Conservation (phyloP, 2,329 filamentous ascomycete genomes). For the Chrysoporthe puriensis region DNA sequence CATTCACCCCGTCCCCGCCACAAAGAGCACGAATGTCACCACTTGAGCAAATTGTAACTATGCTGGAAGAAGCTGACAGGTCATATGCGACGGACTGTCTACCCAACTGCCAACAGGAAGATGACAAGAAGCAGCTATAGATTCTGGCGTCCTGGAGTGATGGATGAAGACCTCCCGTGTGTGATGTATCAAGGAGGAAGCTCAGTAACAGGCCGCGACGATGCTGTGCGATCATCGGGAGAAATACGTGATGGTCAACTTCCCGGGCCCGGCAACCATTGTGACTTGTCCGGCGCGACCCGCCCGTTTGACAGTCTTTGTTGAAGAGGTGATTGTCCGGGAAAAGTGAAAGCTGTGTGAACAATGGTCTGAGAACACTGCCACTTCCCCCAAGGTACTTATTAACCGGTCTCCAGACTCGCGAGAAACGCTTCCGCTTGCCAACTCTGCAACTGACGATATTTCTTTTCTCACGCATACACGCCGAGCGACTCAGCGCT, state of each 20-base stretch:
- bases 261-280: neutral
- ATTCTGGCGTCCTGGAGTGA: too few relatives aligned
- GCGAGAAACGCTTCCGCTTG: neutral
- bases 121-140: too few relatives aligned
- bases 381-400: neutral
- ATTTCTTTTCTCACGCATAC: neutral
- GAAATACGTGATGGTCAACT: neutral
- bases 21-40: too few relatives aligned
- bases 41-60: too few relatives aligned
- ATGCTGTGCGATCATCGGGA: neutral
- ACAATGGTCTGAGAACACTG: neutral
- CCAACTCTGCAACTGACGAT: too few relatives aligned
- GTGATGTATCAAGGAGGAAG: neutral
- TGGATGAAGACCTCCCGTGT: neutral
- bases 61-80: too few relatives aligned
- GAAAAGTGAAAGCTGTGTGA: neutral
- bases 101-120: too few relatives aligned
- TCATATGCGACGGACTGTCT: too few relatives aligned
- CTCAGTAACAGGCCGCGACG: neutral
- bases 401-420: neutral
- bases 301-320: neutral
- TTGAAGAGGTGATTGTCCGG: neutral
- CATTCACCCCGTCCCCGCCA: too few relatives aligned
- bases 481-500: neutral
- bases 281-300: neutral